phyloP scores from a whole-genome alignment of 257 asterid species.

The Gardenia jasminoides region DNA sequence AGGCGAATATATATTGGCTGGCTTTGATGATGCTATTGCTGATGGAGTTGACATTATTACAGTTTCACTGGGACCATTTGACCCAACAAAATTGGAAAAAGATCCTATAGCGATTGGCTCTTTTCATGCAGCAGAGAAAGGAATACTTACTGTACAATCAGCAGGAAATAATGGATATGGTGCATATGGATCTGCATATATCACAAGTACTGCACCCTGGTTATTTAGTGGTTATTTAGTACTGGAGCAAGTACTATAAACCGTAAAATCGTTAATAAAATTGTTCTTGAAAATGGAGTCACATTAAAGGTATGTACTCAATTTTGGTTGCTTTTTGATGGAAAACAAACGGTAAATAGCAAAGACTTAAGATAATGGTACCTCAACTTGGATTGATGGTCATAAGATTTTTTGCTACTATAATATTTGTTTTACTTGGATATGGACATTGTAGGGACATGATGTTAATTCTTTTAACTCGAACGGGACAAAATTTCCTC shows the following conservation, averaged over 20 bases:
- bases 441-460: conserved; percentile 19
- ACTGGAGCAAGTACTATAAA: conserved; percentile 39
- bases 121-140: conserved; percentile 31
- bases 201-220: conserved; percentile 42
- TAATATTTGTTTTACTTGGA: no score
- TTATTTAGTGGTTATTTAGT: conserved; percentile 28
- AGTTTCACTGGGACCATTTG: conserved; percentile 18
- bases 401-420: no score
- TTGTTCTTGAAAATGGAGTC: conserved; percentile 41
- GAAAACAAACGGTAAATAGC: no score
- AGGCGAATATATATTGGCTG: conserved; percentile 20
- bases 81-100: accelerated
- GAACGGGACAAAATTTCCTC: conserved; percentile 5
- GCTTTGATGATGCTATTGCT: conserved; percentile 50
- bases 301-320: neutral
- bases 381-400: no score
- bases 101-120: conserved; percentile 39
- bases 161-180: conserved; percentile 45
- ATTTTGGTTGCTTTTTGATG: no score
- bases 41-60: conserved; percentile 47
- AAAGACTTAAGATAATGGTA: no score
- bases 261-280: conserved; percentile 32
- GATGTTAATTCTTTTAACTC: conserved; percentile 23
- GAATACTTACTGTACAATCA: conserved; percentile 35
- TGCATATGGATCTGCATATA: neutral